Base-by-base conservation (phyloP, 1,284 basidiomycete species). In the Ceratobasidium sp. region DNA sequence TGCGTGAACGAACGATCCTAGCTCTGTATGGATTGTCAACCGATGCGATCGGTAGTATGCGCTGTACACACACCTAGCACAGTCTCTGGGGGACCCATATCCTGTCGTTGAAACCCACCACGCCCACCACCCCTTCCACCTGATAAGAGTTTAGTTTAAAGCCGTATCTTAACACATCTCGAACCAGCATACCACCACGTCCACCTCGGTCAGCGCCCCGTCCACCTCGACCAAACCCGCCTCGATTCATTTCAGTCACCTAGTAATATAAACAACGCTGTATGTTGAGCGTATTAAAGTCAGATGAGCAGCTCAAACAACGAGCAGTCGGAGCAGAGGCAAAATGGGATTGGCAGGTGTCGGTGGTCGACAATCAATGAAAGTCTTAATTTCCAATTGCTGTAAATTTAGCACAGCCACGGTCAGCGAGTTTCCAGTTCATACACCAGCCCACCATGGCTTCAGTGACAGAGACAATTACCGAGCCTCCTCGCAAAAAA, bases 1-100 rank as follows among this genome's bases (percentile, higher is more conserved):
- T 21, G 95, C 91, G 78, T 99, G 95, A 30, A 94, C 77, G 78
- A 96, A 96, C 0, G 88, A 82, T 69, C 95, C 93, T 80, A 95
- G 88, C 81, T 93, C 91, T 93, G 73, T 1, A 7, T 2, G 7
- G 0, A 27, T 36, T n/a, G 41, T 46, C 7, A 67, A 16, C 29
- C 16, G 16, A 11, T 29, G n/a, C n/a, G 7, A 23, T 54, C 27
- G 2, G 21, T 21, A 19, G 19, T 50, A 44, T 5, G 25, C n/a
- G 46, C 64, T n/a, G 46, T 56, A 6, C 21, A 76, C 83, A 70
- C 74, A 90, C 93, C 92, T 44, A 91, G 79, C 23, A 95, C 92
- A 62, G 84, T 85, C 69, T 93, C 91, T 68, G 93, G 93, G 75
- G 93, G 93, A 49, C 93, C 93, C 46, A 82, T 76, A 75, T 92